Evolutionary conservation across 257 asterid species (phyloP), one percentile per base, ranked within the genome.

Genomic region (Lithospermum erythrorhizon): DNA sequence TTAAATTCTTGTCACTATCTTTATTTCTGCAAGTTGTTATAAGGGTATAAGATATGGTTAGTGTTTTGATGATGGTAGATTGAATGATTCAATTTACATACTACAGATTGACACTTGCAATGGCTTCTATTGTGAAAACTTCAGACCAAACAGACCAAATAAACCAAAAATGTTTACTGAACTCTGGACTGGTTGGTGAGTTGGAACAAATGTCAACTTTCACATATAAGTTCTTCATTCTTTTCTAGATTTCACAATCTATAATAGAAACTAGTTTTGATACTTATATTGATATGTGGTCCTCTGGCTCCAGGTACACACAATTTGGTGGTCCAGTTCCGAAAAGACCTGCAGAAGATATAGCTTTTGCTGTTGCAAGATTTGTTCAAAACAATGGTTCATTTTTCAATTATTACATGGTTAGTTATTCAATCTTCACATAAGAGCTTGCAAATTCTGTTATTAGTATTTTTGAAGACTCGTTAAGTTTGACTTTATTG

Each of bases 101-200:
- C 18, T 64, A 56, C 88, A 90, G 98, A 85, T 87, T 32, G 96
- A 90, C 70, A 69, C 90, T 17, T 90, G 98, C 75, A 90, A 90
- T 65, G 98, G 94, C 15, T 90, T 85, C 82, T 90, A 90, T 74
- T 90, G 96, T 16, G 88, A 90, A 70, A 84, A 83, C 21, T 90
- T 73, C 63, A 74, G 49, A 45, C 98, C 98, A 1, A 85, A 81
- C 67, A 87, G 63, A 59, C 94, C 98, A 14, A 66, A 78, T 64
- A 90, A 85, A 19, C 98, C 98, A 3, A 90, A 90, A 70, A 90
- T 90, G 98, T 90, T 86, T 78, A 90, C 96, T 5, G 98, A 90
- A 82, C 78, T 63, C 57, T 90, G 96, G 98, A 85, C 88, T 61
- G 94, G 96, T 75, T 90, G 98, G 98, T 87, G 71, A 67, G 69